phyloP scores from a whole-genome alignment of 2,329 filamentous ascomycete genomes.

The Trichoderma simmonsii region DNA sequence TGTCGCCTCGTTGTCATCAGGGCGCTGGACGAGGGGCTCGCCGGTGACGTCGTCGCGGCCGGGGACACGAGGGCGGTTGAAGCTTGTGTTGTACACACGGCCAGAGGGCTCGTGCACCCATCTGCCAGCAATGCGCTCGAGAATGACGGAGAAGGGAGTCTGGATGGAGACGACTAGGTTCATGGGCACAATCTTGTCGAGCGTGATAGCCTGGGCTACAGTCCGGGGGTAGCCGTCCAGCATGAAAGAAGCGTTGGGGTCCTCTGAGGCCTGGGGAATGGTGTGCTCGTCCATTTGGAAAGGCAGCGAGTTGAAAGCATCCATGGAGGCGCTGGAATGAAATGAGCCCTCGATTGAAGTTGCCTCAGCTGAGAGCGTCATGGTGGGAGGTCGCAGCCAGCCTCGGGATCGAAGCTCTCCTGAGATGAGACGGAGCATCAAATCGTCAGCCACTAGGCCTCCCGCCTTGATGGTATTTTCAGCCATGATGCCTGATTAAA shows the following conservation, averaged over 20 bases:
- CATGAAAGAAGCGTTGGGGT: constrained; percentile 82
- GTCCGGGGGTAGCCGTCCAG: constrained; percentile 96
- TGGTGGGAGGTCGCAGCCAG: constrained; percentile 63
- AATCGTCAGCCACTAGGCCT: constrained; percentile 82
- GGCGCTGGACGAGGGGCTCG: constrained; percentile 74
- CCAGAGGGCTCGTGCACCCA: constrained; percentile 94
- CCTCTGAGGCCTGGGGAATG: constrained; percentile 54
- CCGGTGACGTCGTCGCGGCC: constrained; percentile 90
- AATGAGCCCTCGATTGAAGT: constrained; percentile 28
- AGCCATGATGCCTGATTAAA: constrained; percentile 73
- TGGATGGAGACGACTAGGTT: constrained; percentile 87
- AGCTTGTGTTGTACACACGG: constrained; percentile 90
- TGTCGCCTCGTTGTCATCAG: constrained; percentile 82
- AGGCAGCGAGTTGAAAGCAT: constrained; percentile 41
- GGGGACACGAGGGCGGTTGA: constrained; percentile 77
- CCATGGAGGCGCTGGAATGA: constrained; percentile 33
- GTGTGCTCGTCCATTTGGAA: constrained; percentile 37
- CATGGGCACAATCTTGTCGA: constrained; percentile 84
- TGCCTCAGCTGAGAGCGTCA: constrained; percentile 49
- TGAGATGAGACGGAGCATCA: constrained; percentile 90
- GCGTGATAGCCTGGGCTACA: constrained; percentile 69
- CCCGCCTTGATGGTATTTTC: constrained; percentile 85
- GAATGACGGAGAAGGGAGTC: constrained; percentile 81
- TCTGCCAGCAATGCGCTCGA: constrained; percentile 84
- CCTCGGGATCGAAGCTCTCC: constrained; percentile 82